Percentiles rank a stretch among this genome's conserved stretches.
phyloP scores from a whole-genome alignment of 1,284 basidiomycete species.

The Melampsora larici-populina region DNA sequence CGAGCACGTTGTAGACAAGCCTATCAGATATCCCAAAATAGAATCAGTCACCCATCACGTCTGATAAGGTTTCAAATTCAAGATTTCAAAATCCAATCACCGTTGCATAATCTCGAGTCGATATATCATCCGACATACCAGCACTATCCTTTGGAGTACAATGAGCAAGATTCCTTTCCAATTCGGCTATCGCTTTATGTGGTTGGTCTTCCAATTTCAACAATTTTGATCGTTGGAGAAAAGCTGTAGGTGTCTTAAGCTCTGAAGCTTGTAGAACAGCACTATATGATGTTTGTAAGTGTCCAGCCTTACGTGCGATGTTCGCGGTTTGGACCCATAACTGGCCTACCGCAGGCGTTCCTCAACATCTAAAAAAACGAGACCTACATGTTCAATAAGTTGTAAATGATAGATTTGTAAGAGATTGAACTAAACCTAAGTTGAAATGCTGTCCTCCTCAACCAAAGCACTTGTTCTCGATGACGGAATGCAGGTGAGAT shows the following conservation, averaged over 20 bases:
- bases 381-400: conserved; percentile 47
- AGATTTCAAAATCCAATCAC: conserved; percentile 58
- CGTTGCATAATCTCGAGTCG: conserved; percentile 63
- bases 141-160: conserved; percentile 44
- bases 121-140: conserved; percentile 25
- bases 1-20: conserved; percentile 81
- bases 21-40: no score
- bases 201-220: conserved; percentile 75
- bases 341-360: conserved; percentile 67
- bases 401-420: conserved; percentile 5
- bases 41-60: no score
- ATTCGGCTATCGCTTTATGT: conserved; percentile 79
- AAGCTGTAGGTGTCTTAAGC: conserved; percentile 70
- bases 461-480: conserved; percentile 83
- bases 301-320: conserved; percentile 89
- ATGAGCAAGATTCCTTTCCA: conserved; percentile 69
- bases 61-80: no score
- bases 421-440: conserved; percentile 60
- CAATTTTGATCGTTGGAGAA: conserved; percentile 88
- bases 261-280: conserved; percentile 87
- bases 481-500: conserved; percentile 88
- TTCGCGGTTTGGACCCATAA: conserved; percentile 92
- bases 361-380: conserved; percentile 52
- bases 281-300: conserved; percentile 95
- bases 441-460: conserved; percentile 79